phyloP scores from a whole-genome alignment of 495 filamentous ascomycete species.

The Neurospora sp. region DNA sequence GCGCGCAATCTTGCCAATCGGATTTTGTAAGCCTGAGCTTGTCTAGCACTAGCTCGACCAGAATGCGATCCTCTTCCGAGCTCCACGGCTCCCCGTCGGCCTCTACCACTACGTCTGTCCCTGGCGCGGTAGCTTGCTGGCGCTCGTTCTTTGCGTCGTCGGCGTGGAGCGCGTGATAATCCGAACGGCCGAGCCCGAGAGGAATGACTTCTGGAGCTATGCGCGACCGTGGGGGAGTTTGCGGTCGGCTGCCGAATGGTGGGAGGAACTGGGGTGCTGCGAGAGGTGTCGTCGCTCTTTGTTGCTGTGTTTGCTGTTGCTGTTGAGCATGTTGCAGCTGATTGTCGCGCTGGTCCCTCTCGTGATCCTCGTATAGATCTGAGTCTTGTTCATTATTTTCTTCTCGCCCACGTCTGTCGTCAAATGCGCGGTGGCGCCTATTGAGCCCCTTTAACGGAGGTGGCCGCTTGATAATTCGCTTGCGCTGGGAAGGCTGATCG shows the following conservation, averaged over 20 bases:
- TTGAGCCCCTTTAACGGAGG: slow-evolving; percentile 14
- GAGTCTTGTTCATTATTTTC: slow-evolving; percentile 25
- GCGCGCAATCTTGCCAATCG: slow-evolving; percentile 74
- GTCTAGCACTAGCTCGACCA: slow-evolving; percentile 64
- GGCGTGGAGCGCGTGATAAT: slow-evolving; percentile 51
- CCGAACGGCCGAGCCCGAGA: slow-evolving; percentile 51
- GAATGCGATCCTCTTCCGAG: slow-evolving; percentile 55
- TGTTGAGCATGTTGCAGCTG: neutral
- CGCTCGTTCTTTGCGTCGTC: slow-evolving; percentile 10
- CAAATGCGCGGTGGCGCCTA: slow-evolving; percentile 45
- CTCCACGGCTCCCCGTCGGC: slow-evolving; percentile 47
- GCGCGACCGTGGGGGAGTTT: slow-evolving; percentile 59
- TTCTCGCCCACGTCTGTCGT: slow-evolving; percentile 42
- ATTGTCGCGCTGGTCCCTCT: slow-evolving; percentile 17
- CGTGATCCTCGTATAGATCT: slow-evolving; percentile 6
- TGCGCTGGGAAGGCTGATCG: slow-evolving; percentile 19
- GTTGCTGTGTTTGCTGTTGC: neutral
- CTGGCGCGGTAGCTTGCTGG: slow-evolving; percentile 13
- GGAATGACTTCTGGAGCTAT: slow-evolving; percentile 58
- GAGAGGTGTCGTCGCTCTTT: neutral
- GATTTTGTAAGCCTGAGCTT: slow-evolving; percentile 62
- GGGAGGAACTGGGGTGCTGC: slow-evolving; percentile 11
- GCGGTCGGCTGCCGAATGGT: slow-evolving; percentile 27
- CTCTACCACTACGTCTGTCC: slow-evolving; percentile 32
- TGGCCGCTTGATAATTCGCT: slow-evolving; percentile 44